Evolutionary conservation across 768 basidiomycete genomes (phyloP).

Genomic region (Pholiota conissans): DNA sequence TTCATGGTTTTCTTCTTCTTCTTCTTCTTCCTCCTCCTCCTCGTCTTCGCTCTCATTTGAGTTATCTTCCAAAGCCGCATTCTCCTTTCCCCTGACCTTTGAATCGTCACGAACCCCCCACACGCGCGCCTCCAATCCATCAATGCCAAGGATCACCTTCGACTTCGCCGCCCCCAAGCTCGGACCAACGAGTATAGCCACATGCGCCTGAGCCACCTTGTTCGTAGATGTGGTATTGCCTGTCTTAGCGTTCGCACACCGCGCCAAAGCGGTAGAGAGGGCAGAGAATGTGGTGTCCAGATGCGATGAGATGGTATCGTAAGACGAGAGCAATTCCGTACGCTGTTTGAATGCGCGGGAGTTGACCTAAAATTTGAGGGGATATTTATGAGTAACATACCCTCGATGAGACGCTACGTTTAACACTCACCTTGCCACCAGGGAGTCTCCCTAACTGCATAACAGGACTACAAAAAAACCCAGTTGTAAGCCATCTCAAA

Average conservation of each 20-base stretch:
- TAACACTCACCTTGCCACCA: constrained; percentile 38
- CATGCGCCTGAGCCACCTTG: constrained; percentile 39
- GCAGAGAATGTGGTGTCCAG: constrained; percentile 73
- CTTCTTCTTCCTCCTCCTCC: constrained; percentile 24
- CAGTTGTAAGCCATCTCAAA: no score
- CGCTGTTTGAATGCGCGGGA: constrained; percentile 57
- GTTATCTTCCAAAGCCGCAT: constrained; percentile 22
- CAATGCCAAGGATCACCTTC: constrained; percentile 60
- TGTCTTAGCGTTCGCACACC: constrained; percentile 8
- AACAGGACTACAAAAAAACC: constrained; percentile 64
- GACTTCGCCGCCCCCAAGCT: constrained; percentile 61
- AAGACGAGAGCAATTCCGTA: constrained; percentile 60
- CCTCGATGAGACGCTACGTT: not conserved
- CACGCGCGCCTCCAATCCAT: constrained; percentile 57
- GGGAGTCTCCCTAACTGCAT: constrained; percentile 62
- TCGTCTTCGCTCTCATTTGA: constrained; percentile 23
- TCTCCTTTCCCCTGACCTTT: constrained; percentile 22
- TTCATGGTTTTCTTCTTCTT: constrained; percentile 24
- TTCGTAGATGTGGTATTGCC: not conserved
- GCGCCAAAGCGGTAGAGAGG: constrained; percentile 66
- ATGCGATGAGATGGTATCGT: constrained; percentile 74
- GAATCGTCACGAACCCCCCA: constrained; percentile 36
- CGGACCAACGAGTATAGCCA: constrained; percentile 68
- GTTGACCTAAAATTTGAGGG: constrained; percentile 32
- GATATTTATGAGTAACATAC: not conserved